Base-by-base conservation (phyloP, 2,329 filamentous ascomycete species). In the Boeremia lycopersici region DNA sequence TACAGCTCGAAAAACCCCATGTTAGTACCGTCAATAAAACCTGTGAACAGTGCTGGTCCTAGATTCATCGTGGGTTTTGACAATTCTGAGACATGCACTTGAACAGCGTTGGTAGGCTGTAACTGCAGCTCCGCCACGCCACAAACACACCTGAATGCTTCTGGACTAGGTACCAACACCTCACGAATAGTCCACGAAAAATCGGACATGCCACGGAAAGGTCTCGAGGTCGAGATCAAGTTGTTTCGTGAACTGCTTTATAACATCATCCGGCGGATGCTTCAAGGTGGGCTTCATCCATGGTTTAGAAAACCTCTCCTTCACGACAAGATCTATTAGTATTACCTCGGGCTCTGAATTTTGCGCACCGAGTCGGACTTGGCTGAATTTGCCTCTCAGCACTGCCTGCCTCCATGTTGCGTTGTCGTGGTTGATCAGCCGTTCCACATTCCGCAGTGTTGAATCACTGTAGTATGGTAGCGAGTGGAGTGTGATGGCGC, bases 151-250 rank as follows among this genome's bases (percentile, higher is more conserved):
- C 6, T 15, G 13, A 13, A 34, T 4, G 9, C n/a, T 34, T 34
- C 2, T 30, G 12, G 11, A 19, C 3, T 23, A 23, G 3, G 13
- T 19, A 3, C 25, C 7, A 13, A 17, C n/a, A 13, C 3, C n/a
- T 60, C 48, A 63, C 3, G 56, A 50, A 47, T 66, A 64, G 19
- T 59, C 53, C n/a, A 66, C 59, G 9, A 44, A 41, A 38, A 64
- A 57, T 1, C 15, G 15, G 33, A 61, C 10, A 12, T 30, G 41
- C 48, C 49, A 59, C 13, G 13, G 2, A 10, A 6, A 3, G 6
- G 4, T 11, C 4, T 23, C 29, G 28, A 4, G 3, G 19, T 45
- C 47, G 6, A 65, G 25, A 48, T 57, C 44, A 60, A 33, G 33
- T 4, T 13, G 25, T 17, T 13, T 10, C 31, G 31, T 4, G 2